These are phyloP conservation scores for Tilletia setariae DNA, from an alignment of 1,284 basidiomycete species.

Conservation along the genomic window DNA sequence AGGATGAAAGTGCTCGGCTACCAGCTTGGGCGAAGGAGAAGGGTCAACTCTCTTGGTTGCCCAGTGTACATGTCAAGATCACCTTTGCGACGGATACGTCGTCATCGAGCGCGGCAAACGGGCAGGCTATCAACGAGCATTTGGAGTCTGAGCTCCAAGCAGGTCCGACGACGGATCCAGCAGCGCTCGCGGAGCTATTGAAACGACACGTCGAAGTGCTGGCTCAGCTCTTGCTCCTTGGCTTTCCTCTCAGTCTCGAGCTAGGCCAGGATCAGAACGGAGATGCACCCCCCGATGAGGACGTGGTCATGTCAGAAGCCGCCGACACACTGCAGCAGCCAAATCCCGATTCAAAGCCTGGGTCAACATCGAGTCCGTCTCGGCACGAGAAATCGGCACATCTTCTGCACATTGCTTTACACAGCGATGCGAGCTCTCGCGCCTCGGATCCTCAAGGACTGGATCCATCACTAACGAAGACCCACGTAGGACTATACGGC, in stretches of 20 bases:
- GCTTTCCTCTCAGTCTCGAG: slow-evolving; percentile 4
- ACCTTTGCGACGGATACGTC: slow-evolving; percentile 6
- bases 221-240: neutral
- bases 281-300: too few relatives aligned
- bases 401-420: too few relatives aligned
- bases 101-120: neutral
- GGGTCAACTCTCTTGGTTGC: neutral
- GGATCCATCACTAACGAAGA: neutral
- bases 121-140: neutral
- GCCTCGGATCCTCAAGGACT: too few relatives aligned
- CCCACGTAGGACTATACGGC: neutral
- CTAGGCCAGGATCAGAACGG: slow-evolving; percentile 1
- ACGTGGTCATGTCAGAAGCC: too few relatives aligned
- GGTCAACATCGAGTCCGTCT: too few relatives aligned
- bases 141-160: neutral
- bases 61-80: slow-evolving; percentile 5
- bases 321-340: too few relatives aligned
- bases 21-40: slow-evolving; percentile 8
- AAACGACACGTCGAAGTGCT: neutral
- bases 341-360: too few relatives aligned
- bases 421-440: too few relatives aligned
- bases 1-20: neutral
- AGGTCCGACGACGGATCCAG: neutral
- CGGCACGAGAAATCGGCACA: too few relatives aligned
- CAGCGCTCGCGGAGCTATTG: neutral